Base-by-base conservation (phyloP, 495 filamentous ascomycete species). In the Aspergillus sclerotiicarbonarius region DNA sequence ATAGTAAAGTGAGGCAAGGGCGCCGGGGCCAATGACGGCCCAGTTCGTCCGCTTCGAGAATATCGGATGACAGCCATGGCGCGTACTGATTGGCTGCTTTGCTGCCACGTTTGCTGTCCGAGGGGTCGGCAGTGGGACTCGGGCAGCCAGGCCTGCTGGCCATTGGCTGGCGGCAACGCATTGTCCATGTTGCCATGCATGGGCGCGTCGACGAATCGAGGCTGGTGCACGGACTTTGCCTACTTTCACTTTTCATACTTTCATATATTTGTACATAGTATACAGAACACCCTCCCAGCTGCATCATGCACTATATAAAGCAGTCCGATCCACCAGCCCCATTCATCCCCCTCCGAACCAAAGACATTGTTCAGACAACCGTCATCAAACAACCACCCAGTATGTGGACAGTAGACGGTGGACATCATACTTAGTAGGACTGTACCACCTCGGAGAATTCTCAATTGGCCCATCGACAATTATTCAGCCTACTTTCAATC, bases 1-100 rank as follows among this genome's bases (percentile, higher is more conserved):
- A 51, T 51, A 33, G 32, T 51, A 57, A 54, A 62, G 60, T 62
- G 60, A 62, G 60, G 60, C 60, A 58, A 62, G 18, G 21, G 21
- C 15, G 9, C n/a, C 16, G 15, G 45, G 41, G 29, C 59, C 58
- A 60, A 60, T 60, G 30, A 56, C 48, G 29, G 25, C 25, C 15
- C 51, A 44, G 30, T 47, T 52, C 21, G 53, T 46, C 52, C 33
- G 39, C 41, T 58, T 60, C 57, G 51, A 58, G 62, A 54, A 55
- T 41, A 39, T 51, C 54, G 44, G 49, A 54, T 60, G 53, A 57
- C 51, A 55, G 31, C 51, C 51, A 45, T 32, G 32, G 48, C 53
- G 43, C 32, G 20, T 18, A 3, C 8, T 54, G 55, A 65, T 65
- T 65, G 62, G 62, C 55, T 57, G 56, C 41, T 43, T 52, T 43